Conservation (phyloP, 2,329 filamentous ascomycete genomes). For the Colletotrichum acutatum region DNA sequence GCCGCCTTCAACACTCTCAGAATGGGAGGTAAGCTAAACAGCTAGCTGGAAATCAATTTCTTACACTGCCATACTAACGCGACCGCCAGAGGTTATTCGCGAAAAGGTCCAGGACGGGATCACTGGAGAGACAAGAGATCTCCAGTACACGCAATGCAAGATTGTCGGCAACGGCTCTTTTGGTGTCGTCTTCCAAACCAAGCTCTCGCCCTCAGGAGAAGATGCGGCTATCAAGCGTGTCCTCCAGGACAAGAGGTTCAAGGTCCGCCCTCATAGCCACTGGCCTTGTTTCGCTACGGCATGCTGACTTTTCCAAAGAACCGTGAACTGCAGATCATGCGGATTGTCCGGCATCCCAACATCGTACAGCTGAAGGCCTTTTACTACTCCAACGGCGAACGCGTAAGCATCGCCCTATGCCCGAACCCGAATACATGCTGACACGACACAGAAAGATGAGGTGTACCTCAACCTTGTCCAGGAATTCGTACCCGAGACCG, state of each 20-base stretch:
- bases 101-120: constrained; percentile 99
- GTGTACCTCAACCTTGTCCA: constrained; percentile 98
- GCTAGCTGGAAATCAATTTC: constrained; percentile 29
- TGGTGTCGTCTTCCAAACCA: constrained; percentile 98
- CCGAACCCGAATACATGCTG: background rate
- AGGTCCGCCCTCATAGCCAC: constrained; percentile 66
- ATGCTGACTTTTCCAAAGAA: constrained; percentile 69
- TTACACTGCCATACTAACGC: constrained; percentile 12
- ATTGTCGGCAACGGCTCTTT: constrained; percentile 99
- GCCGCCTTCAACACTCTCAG: constrained; percentile 87
- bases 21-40: constrained; percentile 91
- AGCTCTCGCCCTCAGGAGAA: constrained; percentile 96
- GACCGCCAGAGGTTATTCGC: constrained; percentile 84
- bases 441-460: constrained; percentile 81
- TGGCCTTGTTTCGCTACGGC: background rate
- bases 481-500: constrained; percentile 97
- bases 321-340: constrained; percentile 99
- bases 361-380: constrained; percentile 99
- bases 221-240: constrained; percentile 99
- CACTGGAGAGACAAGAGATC: constrained; percentile 94
- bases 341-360: constrained; percentile 98
- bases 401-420: constrained; percentile 67
- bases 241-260: constrained; percentile 99
- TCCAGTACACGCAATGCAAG: constrained; percentile 99
- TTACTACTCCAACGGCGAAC: constrained; percentile 98